Percentiles rank a stretch among this genome's conserved stretches.
phyloP scores from a whole-genome alignment of 148 eudicot species.

The Dianthus caryophyllus region DNA sequence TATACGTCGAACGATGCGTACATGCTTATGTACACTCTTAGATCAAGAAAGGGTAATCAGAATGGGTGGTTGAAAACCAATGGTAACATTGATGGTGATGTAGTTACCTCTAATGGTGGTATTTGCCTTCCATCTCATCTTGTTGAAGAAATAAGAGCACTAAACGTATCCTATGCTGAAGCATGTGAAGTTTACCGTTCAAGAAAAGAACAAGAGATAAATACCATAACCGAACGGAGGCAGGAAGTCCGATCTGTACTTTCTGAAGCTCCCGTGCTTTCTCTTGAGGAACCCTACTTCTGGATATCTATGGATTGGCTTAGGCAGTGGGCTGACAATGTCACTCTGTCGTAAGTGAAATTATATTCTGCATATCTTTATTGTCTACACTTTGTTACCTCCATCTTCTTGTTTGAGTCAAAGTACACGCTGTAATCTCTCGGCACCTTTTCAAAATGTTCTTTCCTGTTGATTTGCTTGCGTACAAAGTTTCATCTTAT shows the following conservation, averaged over 20 bases:
- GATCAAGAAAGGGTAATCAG: conserved; percentile 37
- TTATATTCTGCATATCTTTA: neutral
- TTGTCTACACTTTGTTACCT: neutral
- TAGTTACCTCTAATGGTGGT: conserved; percentile 22
- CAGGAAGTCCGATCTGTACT: conserved; percentile 90
- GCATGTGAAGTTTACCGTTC: conserved; percentile 56
- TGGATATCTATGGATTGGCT: conserved; percentile 96
- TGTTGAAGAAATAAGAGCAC: conserved; percentile 48
- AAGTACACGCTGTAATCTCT: conserved; percentile 3
- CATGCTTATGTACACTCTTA: conserved; percentile 88
- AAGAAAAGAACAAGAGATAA: conserved; percentile 58
- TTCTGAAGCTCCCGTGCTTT: conserved; percentile 70
- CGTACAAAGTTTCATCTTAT: neutral
- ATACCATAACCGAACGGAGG: conserved; percentile 58
- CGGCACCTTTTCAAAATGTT: neutral
- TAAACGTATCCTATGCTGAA: conserved; percentile 49
- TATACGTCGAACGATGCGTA: conserved; percentile 95
- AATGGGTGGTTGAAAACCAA: conserved; percentile 26
- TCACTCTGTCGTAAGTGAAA: conserved; percentile 50
- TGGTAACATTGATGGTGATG: conserved; percentile 25
- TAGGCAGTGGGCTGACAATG: conserved; percentile 88
- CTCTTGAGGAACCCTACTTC: conserved; percentile 58
- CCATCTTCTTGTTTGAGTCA: neutral
- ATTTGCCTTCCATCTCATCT: conserved; percentile 72
- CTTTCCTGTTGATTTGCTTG: neutral